A percentile compares a stretch with the other conserved stretches of the same genome.
Conservation (phyloP, 441 rosid genomes). For the Iberis amara region DNA sequence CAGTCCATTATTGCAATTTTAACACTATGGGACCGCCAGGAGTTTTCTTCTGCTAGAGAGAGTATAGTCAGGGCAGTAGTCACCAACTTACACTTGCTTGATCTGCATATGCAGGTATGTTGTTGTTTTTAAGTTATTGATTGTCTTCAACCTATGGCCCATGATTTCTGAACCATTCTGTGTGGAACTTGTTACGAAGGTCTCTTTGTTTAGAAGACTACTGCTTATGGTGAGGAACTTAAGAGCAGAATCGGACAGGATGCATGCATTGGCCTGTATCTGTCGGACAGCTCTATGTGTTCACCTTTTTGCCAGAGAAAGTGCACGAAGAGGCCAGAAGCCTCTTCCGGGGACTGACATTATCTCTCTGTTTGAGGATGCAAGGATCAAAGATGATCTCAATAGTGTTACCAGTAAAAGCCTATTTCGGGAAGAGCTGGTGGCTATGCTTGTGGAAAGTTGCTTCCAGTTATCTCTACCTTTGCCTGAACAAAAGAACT, state of each 20-base stretch:
- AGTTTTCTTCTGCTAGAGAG: constrained; percentile 96
- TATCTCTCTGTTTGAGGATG: constrained; percentile 94
- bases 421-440: constrained; percentile 92
- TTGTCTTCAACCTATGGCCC: constrained; percentile 1
- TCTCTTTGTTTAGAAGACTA: constrained; percentile 84
- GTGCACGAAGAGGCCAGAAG: constrained; percentile 96
- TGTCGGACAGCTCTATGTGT: constrained; percentile 98
- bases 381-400: constrained; percentile 83
- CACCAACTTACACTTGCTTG: constrained; percentile 87
- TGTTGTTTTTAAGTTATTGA: not conserved
- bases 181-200: constrained; percentile 47
- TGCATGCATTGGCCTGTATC: constrained; percentile 98
- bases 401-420: constrained; percentile 72
- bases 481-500: constrained; percentile 79
- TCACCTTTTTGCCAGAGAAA: constrained; percentile 95
- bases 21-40: constrained; percentile 98
- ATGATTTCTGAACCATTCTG: constrained; percentile 18
- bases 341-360: constrained; percentile 96
- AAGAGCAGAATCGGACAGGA: constrained; percentile 98
- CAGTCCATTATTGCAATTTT: constrained; percentile 86
- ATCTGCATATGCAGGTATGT: constrained; percentile 93
- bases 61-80: constrained; percentile 96
- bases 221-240: constrained; percentile 97
- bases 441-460: constrained; percentile 96
- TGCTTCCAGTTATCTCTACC: constrained; percentile 98